phyloP scores from a whole-genome alignment of 805 yeast genomes.

The Ogataea henricii region DNA sequence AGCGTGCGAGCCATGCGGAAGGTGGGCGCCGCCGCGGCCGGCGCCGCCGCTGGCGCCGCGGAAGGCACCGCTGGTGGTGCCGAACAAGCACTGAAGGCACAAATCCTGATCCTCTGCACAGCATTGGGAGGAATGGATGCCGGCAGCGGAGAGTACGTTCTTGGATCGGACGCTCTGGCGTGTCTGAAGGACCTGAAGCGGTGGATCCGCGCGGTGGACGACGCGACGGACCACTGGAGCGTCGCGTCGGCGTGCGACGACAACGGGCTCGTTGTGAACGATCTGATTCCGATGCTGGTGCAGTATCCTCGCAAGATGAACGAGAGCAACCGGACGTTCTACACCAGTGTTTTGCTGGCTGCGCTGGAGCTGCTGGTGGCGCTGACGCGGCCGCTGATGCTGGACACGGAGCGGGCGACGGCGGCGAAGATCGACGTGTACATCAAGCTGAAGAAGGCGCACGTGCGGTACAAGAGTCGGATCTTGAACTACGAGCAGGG shows the following conservation, averaged over 20 bases:
- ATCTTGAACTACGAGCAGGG: conserved; percentile 62
- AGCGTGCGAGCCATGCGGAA: too few relatives aligned
- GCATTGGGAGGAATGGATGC: conserved; percentile 92
- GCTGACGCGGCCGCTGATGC: conserved; percentile 80
- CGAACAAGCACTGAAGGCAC: conserved; percentile 56
- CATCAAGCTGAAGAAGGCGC: conserved; percentile 64
- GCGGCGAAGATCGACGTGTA: conserved; percentile 58
- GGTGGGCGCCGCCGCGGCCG: too few relatives aligned
- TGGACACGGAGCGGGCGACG: conserved; percentile 58
- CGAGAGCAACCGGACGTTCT: conserved; percentile 38
- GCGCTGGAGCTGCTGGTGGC: conserved; percentile 80
- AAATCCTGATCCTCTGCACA: conserved; percentile 77
- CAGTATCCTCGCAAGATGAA: conserved; percentile 52
- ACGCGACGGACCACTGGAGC: conserved; percentile 63
- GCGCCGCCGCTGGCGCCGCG: too few relatives aligned
- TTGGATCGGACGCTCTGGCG: conserved; percentile 87
- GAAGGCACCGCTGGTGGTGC: conserved; percentile 13
- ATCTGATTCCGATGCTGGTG: conserved; percentile 70
- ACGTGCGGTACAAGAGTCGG: conserved; percentile 68
- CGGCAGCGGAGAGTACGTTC: conserved; percentile 56
- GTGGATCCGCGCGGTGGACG: conserved; percentile 87
- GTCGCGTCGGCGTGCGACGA: conserved; percentile 90
- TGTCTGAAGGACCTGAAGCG: conserved; percentile 85
- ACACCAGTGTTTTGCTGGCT: conserved; percentile 67
- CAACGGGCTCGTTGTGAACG: conserved; percentile 69